Conservation (phyloP, 345 rosid species). For the Arabis hirsuta region DNA sequence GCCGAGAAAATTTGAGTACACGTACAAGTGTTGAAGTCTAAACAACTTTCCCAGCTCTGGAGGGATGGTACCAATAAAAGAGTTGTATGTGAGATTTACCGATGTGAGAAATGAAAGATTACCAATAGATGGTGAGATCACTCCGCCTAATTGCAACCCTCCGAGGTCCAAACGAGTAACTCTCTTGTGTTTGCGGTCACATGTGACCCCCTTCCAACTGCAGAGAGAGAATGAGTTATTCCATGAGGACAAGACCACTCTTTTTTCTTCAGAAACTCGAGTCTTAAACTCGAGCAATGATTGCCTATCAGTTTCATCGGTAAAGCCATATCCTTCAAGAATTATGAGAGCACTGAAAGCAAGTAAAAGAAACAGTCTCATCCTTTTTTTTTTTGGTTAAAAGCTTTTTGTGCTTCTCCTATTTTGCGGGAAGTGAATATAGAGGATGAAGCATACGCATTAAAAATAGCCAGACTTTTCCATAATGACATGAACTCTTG, state of each 20-base stretch:
- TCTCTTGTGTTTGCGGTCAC: constrained; percentile 18
- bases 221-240: constrained; percentile 21
- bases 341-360: neutral
- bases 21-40: neutral
- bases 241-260: neutral
- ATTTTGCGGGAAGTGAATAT: no score
- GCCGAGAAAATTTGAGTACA: neutral
- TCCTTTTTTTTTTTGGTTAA: no score
- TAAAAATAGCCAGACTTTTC: no score
- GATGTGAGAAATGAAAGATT: constrained; percentile 34
- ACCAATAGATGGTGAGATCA: neutral
- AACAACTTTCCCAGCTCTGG: neutral
- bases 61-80: neutral
- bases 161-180: constrained; percentile 28
- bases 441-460: no score
- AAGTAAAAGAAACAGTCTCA: neutral
- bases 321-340: neutral
- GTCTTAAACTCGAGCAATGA: constrained; percentile 28
- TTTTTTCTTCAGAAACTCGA: neutral
- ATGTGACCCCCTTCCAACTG: constrained; percentile 16
- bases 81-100: no score
- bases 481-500: no score
- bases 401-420: neutral
- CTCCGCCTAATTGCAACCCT: neutral
- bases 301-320: constrained; percentile 15